A percentile compares a stretch with the other conserved stretches of the same genome.
Evolutionary conservation across 352 stramenopile species (phyloP).

Genomic region (Pythium scleroteichum): DNA sequence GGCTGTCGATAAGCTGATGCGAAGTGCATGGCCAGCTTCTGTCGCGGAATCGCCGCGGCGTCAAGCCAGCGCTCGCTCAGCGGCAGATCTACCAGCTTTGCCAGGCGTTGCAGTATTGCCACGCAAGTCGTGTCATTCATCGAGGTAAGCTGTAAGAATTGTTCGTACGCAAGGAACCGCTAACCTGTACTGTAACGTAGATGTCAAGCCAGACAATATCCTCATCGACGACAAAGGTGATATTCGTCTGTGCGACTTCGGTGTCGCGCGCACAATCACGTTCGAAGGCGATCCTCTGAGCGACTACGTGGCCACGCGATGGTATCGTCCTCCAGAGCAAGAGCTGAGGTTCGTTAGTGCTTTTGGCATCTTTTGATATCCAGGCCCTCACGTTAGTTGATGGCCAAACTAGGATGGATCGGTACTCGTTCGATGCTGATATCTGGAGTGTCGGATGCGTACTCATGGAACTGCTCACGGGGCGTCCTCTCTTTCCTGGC

Average conservation of each 20-base stretch:
- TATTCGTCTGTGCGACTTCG: slow-evolving; percentile 82
- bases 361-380: no score
- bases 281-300: slow-evolving; percentile 77
- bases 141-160: slow-evolving; percentile 41
- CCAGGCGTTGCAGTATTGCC: slow-evolving; percentile 74
- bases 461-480: slow-evolving; percentile 72
- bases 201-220: slow-evolving; percentile 85
- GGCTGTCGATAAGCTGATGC: background rate
- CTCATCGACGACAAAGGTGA: slow-evolving; percentile 69
- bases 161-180: background rate
- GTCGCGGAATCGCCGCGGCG: slow-evolving; percentile 54
- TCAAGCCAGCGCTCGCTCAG: slow-evolving; percentile 50
- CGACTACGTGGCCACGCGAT: slow-evolving; percentile 80
- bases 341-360: slow-evolving; percentile 51
- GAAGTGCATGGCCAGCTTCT: slow-evolving; percentile 37
- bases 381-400: no score
- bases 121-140: slow-evolving; percentile 80
- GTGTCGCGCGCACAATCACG: slow-evolving; percentile 73
- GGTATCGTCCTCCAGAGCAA: slow-evolving; percentile 83
- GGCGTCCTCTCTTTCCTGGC: slow-evolving; percentile 72
- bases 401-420: slow-evolving; percentile 57
- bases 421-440: slow-evolving; percentile 82
- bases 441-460: slow-evolving; percentile 84
- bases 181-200: slow-evolving; percentile 25
- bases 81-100: slow-evolving; percentile 72